Conservation (phyloP, 192 early-diverging fungal species). For the Rhizoclosmatium sp. region DNA sequence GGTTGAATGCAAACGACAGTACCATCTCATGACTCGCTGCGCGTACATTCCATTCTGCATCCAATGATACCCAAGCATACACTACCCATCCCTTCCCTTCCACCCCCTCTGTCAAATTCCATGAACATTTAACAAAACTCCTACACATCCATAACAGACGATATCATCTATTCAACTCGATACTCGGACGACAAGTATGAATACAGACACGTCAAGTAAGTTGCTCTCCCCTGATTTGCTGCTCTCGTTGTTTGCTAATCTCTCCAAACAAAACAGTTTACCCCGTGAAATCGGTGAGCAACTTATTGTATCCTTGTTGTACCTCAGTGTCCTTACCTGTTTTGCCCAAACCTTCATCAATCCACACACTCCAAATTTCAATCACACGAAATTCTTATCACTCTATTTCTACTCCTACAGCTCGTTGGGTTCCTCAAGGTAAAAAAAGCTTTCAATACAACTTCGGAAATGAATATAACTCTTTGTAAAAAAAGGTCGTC, state of each 20-base stretch:
- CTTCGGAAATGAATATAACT: background rate
- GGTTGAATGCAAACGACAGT: no score
- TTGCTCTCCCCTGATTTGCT: slow-evolving; percentile 9
- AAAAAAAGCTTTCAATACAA: background rate
- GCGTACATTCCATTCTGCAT: no score
- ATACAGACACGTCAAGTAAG: slow-evolving; percentile 45
- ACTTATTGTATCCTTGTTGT: background rate
- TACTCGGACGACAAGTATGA: slow-evolving; percentile 44
- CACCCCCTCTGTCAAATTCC: background rate
- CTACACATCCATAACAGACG: background rate
- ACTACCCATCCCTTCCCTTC: no score
- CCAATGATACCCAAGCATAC: no score
- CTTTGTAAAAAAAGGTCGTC: slow-evolving; percentile 22
- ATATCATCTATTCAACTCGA: slow-evolving; percentile 41
- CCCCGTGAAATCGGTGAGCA: slow-evolving; percentile 43
- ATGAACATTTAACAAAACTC: no score
- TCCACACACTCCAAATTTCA: background rate
- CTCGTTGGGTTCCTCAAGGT: slow-evolving; percentile 43
- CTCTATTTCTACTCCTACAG: background rate
- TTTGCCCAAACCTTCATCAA: background rate
- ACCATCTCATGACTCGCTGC: no score
- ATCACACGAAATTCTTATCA: no score
- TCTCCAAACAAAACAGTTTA: slow-evolving; percentile 8
- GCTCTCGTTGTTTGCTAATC: background rate
- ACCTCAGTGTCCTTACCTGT: background rate